Base-by-base conservation (phyloP, 2,329 filamentous ascomycete species). In the Macrophomina tecta region DNA sequence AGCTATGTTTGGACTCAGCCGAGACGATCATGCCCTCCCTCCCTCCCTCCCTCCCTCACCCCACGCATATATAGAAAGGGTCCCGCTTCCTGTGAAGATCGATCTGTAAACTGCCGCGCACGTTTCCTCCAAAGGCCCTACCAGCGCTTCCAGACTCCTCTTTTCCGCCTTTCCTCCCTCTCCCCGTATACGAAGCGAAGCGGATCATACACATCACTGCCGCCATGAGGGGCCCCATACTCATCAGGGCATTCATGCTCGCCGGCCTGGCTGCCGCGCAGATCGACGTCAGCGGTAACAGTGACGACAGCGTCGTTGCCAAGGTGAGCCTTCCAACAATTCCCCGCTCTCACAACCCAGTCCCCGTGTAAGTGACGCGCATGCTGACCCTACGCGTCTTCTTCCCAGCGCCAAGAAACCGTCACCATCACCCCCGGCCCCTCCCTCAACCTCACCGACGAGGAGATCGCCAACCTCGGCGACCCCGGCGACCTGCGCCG, bases 221-320 rank as follows among this genome's bases (percentile, higher is more conserved):
- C 48, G 30, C 23, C 48, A 51, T 51, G 48, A 51, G 30, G 48
- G 2, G 18, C 48, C 2, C 23, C 23, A 14, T 23, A 8, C 18
- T 51, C 48, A 18, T 30, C 18, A 28, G 14, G 7, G 18, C 23
- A 4, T n/a, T 51, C 8, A 30, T 30, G 18, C 18, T 51, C 11
- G 48, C 48, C 48, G 48, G 48, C 48, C 48, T 51, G 48, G 48
- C 23, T n/a, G 48, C 48, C 48, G 48, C 48, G 18, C 18, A 51
- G 48, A 30, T 51, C 18, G 18, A 51, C 48, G 23, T 14, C 42
- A 45, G 42, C 42, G 42, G 42, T 16, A 45, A 45, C 42, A 14
- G 42, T 14, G 38, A 40, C 16, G 42, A 45, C 42, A n/a, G 42
- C 16, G 42, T 1, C 16, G 42, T 45, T 45, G 42, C 16, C 12